phyloP scores from a whole-genome alignment of 495 filamentous ascomycete genomes.

The Trichocladium uniseriatum region DNA sequence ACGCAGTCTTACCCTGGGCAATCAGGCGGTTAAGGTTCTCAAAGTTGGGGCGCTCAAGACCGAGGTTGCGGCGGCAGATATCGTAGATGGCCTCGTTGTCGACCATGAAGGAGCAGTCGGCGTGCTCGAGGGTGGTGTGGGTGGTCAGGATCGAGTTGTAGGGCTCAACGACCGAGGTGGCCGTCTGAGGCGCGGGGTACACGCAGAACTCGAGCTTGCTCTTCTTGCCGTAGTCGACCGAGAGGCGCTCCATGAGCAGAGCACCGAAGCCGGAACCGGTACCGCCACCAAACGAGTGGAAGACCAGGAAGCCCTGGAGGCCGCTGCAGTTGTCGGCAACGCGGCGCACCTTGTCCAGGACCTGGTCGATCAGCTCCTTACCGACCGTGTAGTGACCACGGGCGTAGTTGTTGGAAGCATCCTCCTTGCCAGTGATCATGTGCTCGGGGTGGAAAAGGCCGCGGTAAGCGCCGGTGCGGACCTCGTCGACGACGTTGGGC shows the following conservation, averaged over 20 bases:
- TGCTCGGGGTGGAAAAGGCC: constrained; percentile 95
- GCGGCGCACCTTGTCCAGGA: constrained; percentile 90
- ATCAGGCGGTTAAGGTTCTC: constrained; percentile 98
- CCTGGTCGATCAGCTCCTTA: constrained; percentile 96
- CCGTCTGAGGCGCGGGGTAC: constrained; percentile 93
- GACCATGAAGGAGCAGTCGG: constrained; percentile 99
- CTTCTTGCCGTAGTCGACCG: constrained; percentile 98
- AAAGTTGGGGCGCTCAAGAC: constrained; percentile 92
- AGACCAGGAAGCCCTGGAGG: constrained; percentile 97
- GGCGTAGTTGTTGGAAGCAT: constrained; percentile 99
- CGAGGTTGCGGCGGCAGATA: constrained; percentile 95
- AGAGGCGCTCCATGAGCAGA: constrained; percentile 93
- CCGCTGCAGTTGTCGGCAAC: constrained; percentile 95
- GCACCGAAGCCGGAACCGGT: constrained; percentile 98
- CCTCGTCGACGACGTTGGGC: constrained; percentile 99
- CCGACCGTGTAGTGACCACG: constrained; percentile 98
- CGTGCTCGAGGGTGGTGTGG: constrained; percentile 97
- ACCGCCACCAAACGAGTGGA: constrained; percentile 99
- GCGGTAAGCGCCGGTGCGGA: constrained; percentile 93
- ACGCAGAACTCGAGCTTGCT: constrained; percentile 99
- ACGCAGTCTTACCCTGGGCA: constrained; percentile 61
- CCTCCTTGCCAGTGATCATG: constrained; percentile 99
- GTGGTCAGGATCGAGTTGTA: constrained; percentile 99
- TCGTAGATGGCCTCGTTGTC: constrained; percentile 99
- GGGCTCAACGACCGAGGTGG: constrained; percentile 94